Conservation (phyloP, 1,284 basidiomycete genomes). For the Ceratobasidium theobromae region DNA sequence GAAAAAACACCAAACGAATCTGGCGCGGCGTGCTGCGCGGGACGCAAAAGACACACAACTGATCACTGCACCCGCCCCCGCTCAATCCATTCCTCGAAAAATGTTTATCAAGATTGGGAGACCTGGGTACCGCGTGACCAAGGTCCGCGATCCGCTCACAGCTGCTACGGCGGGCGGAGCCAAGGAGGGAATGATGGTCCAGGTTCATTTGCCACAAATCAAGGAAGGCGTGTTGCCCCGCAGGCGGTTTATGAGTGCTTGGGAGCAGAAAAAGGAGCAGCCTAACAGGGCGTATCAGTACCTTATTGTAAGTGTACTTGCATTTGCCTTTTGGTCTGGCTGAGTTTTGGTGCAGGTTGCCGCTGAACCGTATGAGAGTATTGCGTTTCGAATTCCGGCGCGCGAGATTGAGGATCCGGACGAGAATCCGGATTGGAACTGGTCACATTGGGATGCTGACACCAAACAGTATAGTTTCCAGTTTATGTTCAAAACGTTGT, state of each 20-base stretch:
- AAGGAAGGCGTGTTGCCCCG: conserved; percentile 83
- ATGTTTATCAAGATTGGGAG: conserved; percentile 97
- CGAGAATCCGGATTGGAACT: conserved; percentile 87
- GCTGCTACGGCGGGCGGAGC: conserved; percentile 45
- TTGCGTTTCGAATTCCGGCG: conserved; percentile 97
- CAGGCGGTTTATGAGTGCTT: conserved; percentile 95
- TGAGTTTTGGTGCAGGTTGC: conserved; percentile 76
- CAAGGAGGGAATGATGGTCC: conserved; percentile 94
- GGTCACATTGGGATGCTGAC: conserved; percentile 97
- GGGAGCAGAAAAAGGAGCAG: conserved; percentile 95
- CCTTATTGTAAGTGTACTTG: conserved; percentile 71
- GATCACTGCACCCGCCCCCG: conserved; percentile 75
- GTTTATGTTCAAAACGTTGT: conserved; percentile 69
- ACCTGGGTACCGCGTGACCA: conserved; percentile 91
- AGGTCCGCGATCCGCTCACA: conserved; percentile 73
- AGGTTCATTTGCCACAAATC: conserved; percentile 94
- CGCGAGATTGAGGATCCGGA: conserved; percentile 95
- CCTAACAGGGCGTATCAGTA: conserved; percentile 98
- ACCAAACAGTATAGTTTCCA: conserved; percentile 96
- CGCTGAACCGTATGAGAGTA: conserved; percentile 98
- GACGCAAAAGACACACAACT: conserved; percentile 92
- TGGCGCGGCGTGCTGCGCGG: conserved; percentile 91
- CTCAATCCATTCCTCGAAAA: conserved; percentile 76
- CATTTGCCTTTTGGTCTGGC: background rate
- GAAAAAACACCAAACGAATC: conserved; percentile 99